Base-by-base conservation (phyloP, 441 rosid genomes). In the Manihot esculenta region DNA sequence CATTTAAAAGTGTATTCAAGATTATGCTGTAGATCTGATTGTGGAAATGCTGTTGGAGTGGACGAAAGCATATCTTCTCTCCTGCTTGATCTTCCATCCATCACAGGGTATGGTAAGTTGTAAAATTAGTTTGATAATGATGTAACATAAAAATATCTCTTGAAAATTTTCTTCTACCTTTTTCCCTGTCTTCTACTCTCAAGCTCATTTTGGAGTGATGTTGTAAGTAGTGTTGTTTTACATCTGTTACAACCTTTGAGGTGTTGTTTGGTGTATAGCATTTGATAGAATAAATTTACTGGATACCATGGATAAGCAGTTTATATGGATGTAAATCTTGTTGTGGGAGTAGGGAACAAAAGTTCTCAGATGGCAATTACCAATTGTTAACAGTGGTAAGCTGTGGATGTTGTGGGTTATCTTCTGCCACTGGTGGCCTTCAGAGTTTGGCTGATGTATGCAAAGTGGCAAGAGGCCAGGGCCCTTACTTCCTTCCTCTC, bases 21-120 rank as follows among this genome's bases (percentile, higher is more conserved):
- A 68, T 41, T 94, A 69, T 86, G 82, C 55, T 74, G 79, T 68
- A 86, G 87, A 77, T 83, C 92, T 70, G 96, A 88, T 74, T 94
- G 98, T 64, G 98, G 98, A 72, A 81, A 85, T 83, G 87, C 92
- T 66, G 86, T 90, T 55, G 88, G 85, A 61, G 86, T 70, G 68
- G 94, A 90, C 74, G 82, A 77, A 51, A 82, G 86, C 79, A 80
- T 89, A 10, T 92, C 99, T 64, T 82, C 93, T 33, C 88, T 94
- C 77, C 81, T 94, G 71, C 96, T 94, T 76, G 93, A 88, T 84
- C 88, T 87, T 77, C 96, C 96, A 26, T 92, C 97, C 80, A 85
- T 94, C 87, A 89, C 99, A 85, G 92, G 97, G 92, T 94, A 91
- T 78, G 86, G 88, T 84, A 84, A 81, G 91, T 83, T 73, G 44